Percentiles rank a stretch among this genome's conserved stretches.
Conservation (phyloP, 352 stramenopile species). For the Phytophthora cactorum region DNA sequence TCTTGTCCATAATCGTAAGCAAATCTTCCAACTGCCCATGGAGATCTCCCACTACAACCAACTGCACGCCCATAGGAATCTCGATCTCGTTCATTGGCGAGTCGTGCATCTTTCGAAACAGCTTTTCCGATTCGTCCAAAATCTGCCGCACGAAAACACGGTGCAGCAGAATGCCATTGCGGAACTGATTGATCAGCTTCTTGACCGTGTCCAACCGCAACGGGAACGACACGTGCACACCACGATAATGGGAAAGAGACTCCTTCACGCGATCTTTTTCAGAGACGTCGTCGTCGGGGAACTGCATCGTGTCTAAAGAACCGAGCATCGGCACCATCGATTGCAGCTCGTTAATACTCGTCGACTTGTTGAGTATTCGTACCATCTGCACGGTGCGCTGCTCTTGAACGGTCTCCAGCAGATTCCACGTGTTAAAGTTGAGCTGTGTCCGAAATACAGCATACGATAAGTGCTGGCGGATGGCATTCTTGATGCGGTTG, state of each 20-base stretch:
- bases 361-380: constrained; percentile 85
- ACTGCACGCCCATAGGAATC: constrained; percentile 77
- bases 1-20: constrained; percentile 93
- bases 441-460: constrained; percentile 82
- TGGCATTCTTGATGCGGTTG: constrained; percentile 84
- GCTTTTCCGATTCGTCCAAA: constrained; percentile 66
- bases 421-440: constrained; percentile 89
- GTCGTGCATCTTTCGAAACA: constrained; percentile 52
- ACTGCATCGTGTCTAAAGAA: constrained; percentile 68
- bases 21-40: constrained; percentile 95
- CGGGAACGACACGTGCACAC: constrained; percentile 75
- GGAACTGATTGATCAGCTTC: constrained; percentile 86
- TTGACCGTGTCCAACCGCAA: constrained; percentile 80
- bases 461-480: constrained; percentile 74
- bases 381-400: constrained; percentile 87
- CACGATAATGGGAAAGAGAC: constrained; percentile 75
- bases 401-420: constrained; percentile 82
- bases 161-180: constrained; percentile 83
- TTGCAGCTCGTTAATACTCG: constrained; percentile 79
- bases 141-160: constrained; percentile 81
- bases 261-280: constrained; percentile 68
- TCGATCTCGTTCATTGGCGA: constrained; percentile 79
- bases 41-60: constrained; percentile 94
- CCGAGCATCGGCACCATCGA: constrained; percentile 82
- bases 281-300: constrained; percentile 49